Evolutionary conservation across 2,329 filamentous ascomycete genomes (phyloP).

Genomic region (Tolypocladium amazonense): DNA sequence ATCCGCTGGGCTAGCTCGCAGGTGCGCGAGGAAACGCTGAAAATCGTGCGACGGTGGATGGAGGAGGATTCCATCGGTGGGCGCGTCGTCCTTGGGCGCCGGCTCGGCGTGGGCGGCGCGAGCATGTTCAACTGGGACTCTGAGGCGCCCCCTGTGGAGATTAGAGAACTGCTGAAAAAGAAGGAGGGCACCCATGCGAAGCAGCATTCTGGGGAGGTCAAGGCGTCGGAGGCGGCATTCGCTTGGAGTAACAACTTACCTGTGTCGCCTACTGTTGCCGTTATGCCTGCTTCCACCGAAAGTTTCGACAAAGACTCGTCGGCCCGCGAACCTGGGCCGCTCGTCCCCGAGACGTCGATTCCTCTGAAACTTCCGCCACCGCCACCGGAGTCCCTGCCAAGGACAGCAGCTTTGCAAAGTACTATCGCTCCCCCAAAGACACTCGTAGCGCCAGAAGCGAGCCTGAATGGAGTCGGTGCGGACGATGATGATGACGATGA

Average conservation of each 20-base stretch:
- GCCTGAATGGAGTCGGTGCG: constrained; percentile 7
- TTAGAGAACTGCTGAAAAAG: constrained; percentile 25
- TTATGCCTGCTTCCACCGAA: not conserved
- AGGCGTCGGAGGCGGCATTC: constrained; percentile 13
- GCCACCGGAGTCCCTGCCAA: not conserved
- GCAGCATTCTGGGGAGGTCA: not conserved
- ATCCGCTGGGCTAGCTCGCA: constrained; percentile 47
- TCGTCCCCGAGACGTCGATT: not conserved
- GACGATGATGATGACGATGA: constrained; percentile 44
- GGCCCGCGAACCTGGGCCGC: no score
- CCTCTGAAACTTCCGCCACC: not conserved
- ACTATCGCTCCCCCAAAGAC: not conserved
- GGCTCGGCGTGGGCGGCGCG: constrained; percentile 28
- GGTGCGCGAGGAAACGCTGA: constrained; percentile 41
- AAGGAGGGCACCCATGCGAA: constrained; percentile 7
- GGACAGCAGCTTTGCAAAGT: not conserved
- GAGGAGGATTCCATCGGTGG: constrained; percentile 51
- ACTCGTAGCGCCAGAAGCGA: not conserved
- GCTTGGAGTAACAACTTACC: constrained; percentile 9
- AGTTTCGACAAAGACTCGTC: no score
- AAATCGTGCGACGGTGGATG: constrained; percentile 55
- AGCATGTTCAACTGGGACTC: constrained; percentile 54
- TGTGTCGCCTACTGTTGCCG: constrained; percentile 4
- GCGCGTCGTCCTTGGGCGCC: constrained; percentile 27
- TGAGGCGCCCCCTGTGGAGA: constrained; percentile 36